Conservation (phyloP, 441 rosid species). For the Croton setiger region DNA sequence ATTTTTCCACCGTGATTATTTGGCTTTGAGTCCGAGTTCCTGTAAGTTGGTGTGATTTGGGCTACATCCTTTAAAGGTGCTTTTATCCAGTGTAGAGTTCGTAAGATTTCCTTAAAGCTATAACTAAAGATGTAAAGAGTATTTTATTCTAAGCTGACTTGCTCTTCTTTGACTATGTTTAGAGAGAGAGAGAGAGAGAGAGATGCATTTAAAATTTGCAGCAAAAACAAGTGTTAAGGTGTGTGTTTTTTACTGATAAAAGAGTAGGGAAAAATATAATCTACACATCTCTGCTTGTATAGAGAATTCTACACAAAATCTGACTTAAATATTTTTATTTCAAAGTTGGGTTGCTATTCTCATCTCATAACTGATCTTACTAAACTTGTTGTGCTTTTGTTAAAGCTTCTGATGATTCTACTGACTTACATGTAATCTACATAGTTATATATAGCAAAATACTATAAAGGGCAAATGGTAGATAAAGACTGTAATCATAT, state of each 20-base stretch:
- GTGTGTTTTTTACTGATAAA: background rate
- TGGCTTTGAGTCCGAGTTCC: background rate
- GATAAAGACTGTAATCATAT: constrained; percentile 11
- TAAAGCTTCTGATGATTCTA: constrained; percentile 7
- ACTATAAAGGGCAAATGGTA: constrained; percentile 9
- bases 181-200: background rate
- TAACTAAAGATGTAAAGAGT: background rate
- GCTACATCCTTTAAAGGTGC: background rate
- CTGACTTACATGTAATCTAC: background rate
- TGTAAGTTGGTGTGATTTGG: background rate
- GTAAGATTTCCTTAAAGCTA: background rate
- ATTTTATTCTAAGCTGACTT: background rate
- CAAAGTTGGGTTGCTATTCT: constrained; percentile 5
- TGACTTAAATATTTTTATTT: background rate
- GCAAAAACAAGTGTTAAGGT: no score
- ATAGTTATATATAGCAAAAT: background rate
- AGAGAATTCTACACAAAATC: background rate
- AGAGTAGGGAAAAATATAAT: background rate
- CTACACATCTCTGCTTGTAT: background rate
- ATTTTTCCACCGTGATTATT: background rate
- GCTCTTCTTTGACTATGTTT: background rate
- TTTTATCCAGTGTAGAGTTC: constrained; percentile 8
- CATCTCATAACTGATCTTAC: constrained; percentile 15
- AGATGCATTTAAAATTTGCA: background rate
- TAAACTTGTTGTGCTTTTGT: background rate